These are phyloP conservation scores for Karstenula rhodostoma DNA, from an alignment of 2,329 filamentous ascomycete genomes.

Conservation along the genomic window DNA sequence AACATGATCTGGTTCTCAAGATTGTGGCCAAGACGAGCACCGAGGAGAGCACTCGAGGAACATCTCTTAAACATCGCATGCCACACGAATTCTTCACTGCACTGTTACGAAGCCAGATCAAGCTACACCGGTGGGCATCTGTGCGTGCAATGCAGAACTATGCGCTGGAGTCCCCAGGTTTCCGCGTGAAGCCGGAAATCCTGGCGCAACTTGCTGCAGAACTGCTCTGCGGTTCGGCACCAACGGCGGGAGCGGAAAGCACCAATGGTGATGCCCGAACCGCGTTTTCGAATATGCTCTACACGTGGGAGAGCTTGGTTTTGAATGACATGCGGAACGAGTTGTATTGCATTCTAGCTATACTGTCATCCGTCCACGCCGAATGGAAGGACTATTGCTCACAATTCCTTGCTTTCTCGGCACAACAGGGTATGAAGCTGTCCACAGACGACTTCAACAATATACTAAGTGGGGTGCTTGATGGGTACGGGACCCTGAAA, in stretches of 20 bases:
- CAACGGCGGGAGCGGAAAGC: slow-evolving; percentile 14
- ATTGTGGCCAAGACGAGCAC: slow-evolving; percentile 35
- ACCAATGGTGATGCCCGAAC: slow-evolving; percentile 26
- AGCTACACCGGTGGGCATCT: slow-evolving; percentile 51
- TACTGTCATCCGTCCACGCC: slow-evolving; percentile 39
- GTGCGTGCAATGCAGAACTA: slow-evolving; percentile 50
- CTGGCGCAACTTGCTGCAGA: slow-evolving; percentile 41
- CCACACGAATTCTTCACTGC: slow-evolving; percentile 47
- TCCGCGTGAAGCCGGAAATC: slow-evolving; percentile 37
- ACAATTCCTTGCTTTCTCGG: slow-evolving; percentile 39
- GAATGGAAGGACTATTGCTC: slow-evolving; percentile 41
- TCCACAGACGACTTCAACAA: slow-evolving; percentile 57
- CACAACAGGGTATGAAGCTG: slow-evolving; percentile 35
- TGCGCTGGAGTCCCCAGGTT: slow-evolving; percentile 33
- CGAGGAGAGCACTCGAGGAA: slow-evolving; percentile 27
- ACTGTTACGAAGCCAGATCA: slow-evolving; percentile 55
- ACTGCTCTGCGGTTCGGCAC: slow-evolving; percentile 35
- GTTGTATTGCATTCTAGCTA: slow-evolving; percentile 41
- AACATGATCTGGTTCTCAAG: slow-evolving; percentile 49
- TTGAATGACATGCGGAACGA: slow-evolving; percentile 35
- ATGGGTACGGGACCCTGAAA: slow-evolving; percentile 55
- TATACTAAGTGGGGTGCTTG: slow-evolving; percentile 63
- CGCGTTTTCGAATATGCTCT: slow-evolving; percentile 40
- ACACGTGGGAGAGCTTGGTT: slow-evolving; percentile 40
- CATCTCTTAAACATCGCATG: slow-evolving; percentile 37